Percentiles rank a stretch among this genome's conserved stretches.
Conservation (phyloP, 2,329 filamentous ascomycete species). For the Pezizomycotina sp. region DNA sequence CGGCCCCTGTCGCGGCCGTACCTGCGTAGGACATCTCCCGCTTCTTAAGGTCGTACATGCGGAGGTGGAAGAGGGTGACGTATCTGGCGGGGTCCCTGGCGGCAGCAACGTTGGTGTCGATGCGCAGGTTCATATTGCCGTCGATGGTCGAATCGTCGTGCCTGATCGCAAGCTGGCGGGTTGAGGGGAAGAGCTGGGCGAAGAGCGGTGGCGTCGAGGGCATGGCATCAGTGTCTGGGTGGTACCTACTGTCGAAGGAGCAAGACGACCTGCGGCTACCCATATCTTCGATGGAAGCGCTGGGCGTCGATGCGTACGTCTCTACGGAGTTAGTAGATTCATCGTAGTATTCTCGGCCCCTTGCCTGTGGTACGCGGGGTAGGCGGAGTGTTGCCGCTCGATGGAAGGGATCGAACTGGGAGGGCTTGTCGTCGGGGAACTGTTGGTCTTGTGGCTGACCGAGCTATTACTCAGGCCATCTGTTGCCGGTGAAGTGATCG, state of each 20-base stretch:
- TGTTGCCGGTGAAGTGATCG: too few species aligned
- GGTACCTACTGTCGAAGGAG: conserved; percentile 15
- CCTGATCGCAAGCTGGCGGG: conserved; percentile 60
- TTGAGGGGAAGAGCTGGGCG: conserved; percentile 68
- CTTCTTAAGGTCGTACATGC: conserved; percentile 77
- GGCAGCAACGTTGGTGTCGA: conserved; percentile 54
- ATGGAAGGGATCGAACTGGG: too few species aligned
- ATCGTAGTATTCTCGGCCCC: too few species aligned
- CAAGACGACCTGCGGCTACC: conserved; percentile 10
- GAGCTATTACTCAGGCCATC: too few species aligned
- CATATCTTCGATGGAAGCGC: conserved; percentile 13
- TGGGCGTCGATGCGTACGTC: conserved; percentile 14
- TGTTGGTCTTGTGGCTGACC: too few species aligned
- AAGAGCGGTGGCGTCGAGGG: conserved; percentile 72
- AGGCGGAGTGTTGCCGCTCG: too few species aligned
- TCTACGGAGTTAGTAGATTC: conserved; percentile 14
- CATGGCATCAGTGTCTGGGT: conserved; percentile 45
- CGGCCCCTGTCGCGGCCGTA: conserved; percentile 88
- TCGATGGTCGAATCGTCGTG: conserved; percentile 83
- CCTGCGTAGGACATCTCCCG: conserved; percentile 73
- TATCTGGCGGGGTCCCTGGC: conserved; percentile 44
- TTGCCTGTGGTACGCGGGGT: too few species aligned
- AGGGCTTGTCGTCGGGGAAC: too few species aligned
- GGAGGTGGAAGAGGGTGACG: conserved; percentile 75
- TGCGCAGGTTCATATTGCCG: conserved; percentile 88